phyloP scores from a whole-genome alignment of 306 rosid species.

The Vigna radiata region DNA sequence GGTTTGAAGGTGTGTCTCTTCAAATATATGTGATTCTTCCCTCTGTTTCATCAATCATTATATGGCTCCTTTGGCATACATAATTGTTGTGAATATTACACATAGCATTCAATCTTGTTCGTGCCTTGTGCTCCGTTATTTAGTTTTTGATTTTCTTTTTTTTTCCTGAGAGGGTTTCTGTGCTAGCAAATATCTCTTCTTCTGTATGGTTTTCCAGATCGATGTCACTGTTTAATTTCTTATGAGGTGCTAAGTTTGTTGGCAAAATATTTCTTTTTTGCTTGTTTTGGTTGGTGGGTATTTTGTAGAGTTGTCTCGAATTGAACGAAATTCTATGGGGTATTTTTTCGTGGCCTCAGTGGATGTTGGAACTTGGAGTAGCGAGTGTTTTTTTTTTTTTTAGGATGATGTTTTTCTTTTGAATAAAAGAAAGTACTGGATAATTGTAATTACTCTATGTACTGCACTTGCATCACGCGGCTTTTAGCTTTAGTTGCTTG shows the following conservation, averaged over 20 bases:
- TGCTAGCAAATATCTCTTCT: background rate
- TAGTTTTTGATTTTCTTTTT: background rate
- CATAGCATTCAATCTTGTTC: background rate
- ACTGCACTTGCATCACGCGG: background rate
- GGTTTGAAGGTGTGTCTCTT: constrained; percentile 49
- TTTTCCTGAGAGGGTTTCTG: background rate
- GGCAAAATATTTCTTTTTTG: background rate
- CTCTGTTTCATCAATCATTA: background rate
- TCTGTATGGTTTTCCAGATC: constrained; percentile 25
- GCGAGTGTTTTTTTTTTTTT: constrained; percentile 20
- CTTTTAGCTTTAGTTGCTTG: background rate
- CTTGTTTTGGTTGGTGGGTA: constrained; percentile 13
- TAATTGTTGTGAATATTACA: background rate
- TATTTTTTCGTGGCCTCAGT: background rate
- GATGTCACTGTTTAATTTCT: constrained; percentile 11
- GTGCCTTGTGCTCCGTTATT: background rate
- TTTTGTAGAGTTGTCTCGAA: background rate
- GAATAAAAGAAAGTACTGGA: background rate
- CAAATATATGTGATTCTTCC: background rate
- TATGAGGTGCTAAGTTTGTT: background rate
- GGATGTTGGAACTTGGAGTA: constrained; percentile 10
- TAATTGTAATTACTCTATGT: background rate
- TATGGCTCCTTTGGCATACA: background rate
- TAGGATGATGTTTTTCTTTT: background rate
- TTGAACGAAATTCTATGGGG: background rate